Evolutionary conservation across 148 eudicot genomes (phyloP), one percentile per base, ranked within the genome.

Genomic region (Silene conica): DNA sequence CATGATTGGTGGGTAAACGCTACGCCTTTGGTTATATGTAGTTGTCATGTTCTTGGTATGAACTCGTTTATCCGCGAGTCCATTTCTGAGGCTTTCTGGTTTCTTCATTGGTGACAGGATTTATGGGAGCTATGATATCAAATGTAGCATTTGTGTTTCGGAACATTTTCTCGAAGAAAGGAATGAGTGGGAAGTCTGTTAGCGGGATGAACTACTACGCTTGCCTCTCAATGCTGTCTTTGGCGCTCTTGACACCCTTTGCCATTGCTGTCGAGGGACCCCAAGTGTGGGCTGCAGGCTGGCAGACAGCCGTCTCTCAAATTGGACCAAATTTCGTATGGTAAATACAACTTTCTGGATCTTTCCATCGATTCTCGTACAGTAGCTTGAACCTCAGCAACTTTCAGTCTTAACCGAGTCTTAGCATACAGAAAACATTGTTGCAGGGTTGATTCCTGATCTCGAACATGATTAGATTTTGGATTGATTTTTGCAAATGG

Each of bases 161-260:
- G 46, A 88, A 88, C 77, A 88, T 88, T 21, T 88, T 88, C 78
- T 88, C 92, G 0, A 88, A 88, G 85, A 88, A 80, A 78, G 92
- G 92, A 63, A 88, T 88, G 92, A 88, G 76, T 21, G 92, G 92
- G 41, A 86, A 84, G 75, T 83, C 88, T 59, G 84, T 88, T 57
- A 84, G 92, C 66, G 92, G 92, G 81, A 86, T 88, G 92, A 88
- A 88, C 77, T 88, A 88, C 87, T 88, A 88, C 65, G 92, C 89
- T 46, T 88, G 92, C 61, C 80, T 88, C 59, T 88, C 92, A 13
- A 88, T 88, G 77, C 2, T 88, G 76, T 88, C 92, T 52, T 83
- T 88, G 8, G 54, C 85, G 81, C 60, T 88, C 55, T 85, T 88
- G 64, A 86, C 92, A 18, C 92, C 92, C 26, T 88, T 88, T 60